Conservation (phyloP, 2,329 filamentous ascomycete species). For the Stagonosporopsis chrysanthemi region DNA sequence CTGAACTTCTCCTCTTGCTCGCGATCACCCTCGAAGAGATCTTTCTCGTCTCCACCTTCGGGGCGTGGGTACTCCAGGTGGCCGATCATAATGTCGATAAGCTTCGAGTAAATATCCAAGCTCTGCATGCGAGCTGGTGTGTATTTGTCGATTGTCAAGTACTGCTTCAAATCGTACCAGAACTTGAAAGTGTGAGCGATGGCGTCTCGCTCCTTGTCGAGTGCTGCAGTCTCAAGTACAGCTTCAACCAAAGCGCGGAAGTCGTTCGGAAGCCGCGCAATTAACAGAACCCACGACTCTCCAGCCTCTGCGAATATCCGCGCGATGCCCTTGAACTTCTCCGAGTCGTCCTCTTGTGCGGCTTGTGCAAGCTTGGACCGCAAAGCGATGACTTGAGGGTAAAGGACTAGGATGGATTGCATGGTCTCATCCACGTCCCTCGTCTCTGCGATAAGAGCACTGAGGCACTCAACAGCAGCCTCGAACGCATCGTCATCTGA, state of each 20-base stretch:
- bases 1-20: conserved; percentile 97
- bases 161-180: conserved; percentile 99
- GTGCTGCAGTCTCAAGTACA: conserved; percentile 87
- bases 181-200: conserved; percentile 95
- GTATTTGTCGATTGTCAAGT: conserved; percentile 89
- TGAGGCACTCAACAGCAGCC: conserved; percentile 89
- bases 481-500: conserved; percentile 83
- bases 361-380: conserved; percentile 77
- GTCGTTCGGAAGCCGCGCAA: conserved; percentile 80
- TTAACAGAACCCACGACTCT: conserved; percentile 91
- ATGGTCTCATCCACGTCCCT: conserved; percentile 91
- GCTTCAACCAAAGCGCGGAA: conserved; percentile 88
- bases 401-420: conserved; percentile 79
- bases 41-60: conserved; percentile 75
- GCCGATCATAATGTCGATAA: conserved; percentile 91
- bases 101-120: conserved; percentile 81
- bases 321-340: conserved; percentile 86
- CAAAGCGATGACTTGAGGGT: conserved; percentile 80
- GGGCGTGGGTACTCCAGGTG: conserved; percentile 87
- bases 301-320: conserved; percentile 92
- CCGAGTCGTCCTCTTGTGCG: conserved; percentile 81
- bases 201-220: conserved; percentile 88
- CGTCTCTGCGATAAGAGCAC: conserved; percentile 89
- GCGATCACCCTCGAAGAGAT: conserved; percentile 93
- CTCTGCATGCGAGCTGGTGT: conserved; percentile 79